Evolutionary conservation across 352 stramenopile species (phyloP), one percentile per base, ranked within the genome.

Genomic region (Globisporangium parvum): DNA sequence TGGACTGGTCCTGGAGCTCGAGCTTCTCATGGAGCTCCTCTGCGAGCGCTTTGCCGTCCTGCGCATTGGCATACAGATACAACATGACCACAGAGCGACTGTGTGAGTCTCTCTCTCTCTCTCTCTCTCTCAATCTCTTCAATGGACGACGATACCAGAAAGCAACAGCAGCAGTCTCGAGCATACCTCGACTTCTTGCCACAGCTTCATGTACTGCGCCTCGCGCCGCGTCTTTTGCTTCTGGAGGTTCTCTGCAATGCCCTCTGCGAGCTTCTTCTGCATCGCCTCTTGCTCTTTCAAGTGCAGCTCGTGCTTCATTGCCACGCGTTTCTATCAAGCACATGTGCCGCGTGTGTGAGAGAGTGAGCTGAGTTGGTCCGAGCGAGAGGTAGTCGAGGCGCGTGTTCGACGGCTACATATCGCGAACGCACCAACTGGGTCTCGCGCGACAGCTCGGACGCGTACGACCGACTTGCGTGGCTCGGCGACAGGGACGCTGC

Each of bases 251-350:
- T 91, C 80, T 0, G 77, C 73, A 48, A 88, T 85, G n/a, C 64
- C 69, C 28, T 84, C 74, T 0, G 70, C 57, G 10, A 91, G 56
- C 39, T 91, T 85, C 44, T 80, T 77, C 47, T 78, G 65, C 53
- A 82, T 65, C 11, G 63, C 70, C 35, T 88, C 76, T 53, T 87
- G 77, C 53, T 91, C 80, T 45, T 80, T 80, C 55, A 73, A 62
- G 59, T 91, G 85, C 28, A 88, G 53, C 54, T 88, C 80, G 54
- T 91, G 74, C 54, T 91, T 91, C 71, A 88, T 83, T 2, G 66
- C 28, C 55, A 88, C 70, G 14, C 80, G 77, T 78, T 85, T 86
- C 69, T 91, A 50, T 35, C 17, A 28, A 24, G 5, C 31, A 51
- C 2, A 4, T 20, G 46, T 50, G 48, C 4, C 11, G 2, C 24